A percentile compares a stretch with the other conserved stretches of the same genome.
Evolutionary conservation across 2,329 filamentous ascomycete species (phyloP).

Genomic region (Epichloe gansuensis): DNA sequence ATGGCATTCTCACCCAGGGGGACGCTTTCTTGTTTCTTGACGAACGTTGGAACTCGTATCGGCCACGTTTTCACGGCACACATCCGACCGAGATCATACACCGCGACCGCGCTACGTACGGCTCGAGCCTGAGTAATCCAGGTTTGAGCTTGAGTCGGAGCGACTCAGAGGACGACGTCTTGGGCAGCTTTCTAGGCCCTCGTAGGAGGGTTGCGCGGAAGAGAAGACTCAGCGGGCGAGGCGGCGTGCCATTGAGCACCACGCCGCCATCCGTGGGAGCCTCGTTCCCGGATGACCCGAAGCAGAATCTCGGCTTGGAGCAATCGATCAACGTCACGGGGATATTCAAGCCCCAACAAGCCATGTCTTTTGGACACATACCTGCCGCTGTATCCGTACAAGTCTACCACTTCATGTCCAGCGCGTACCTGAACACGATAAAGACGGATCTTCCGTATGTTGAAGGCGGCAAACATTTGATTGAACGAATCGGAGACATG

Average conservation of each 20-base stretch:
- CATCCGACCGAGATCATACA: slow-evolving; percentile 23
- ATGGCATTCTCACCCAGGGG: slow-evolving; percentile 46
- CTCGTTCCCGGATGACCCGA: slow-evolving; percentile 17
- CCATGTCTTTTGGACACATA: slow-evolving; percentile 48
- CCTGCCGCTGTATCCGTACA: slow-evolving; percentile 38
- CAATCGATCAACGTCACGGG: slow-evolving; percentile 46
- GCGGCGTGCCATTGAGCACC: slow-evolving; percentile 35
- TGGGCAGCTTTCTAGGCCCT: slow-evolving; percentile 46
- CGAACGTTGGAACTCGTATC: slow-evolving; percentile 34
- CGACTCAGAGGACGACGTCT: slow-evolving; percentile 53
- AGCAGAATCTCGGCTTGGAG: slow-evolving; percentile 40
- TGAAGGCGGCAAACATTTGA: slow-evolving; percentile 25
- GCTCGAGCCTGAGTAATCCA: slow-evolving; percentile 36
- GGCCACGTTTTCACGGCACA: slow-evolving; percentile 29
- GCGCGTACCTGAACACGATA: slow-evolving; percentile 43
- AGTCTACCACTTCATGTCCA: slow-evolving; percentile 44
- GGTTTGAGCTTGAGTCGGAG: slow-evolving; percentile 46
- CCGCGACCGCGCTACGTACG: slow-evolving; percentile 30
- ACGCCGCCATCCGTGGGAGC: slow-evolving; percentile 36
- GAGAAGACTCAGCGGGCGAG: slow-evolving; percentile 31
- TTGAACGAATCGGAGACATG: slow-evolving; percentile 35
- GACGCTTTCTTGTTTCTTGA: slow-evolving; percentile 52
- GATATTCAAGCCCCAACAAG: slow-evolving; percentile 45
- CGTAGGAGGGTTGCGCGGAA: slow-evolving; percentile 27
- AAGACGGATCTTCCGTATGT: slow-evolving; percentile 33